Conservation (phyloP, 176 grass and related monocot species). For the Calamus simplicifolius region DNA sequence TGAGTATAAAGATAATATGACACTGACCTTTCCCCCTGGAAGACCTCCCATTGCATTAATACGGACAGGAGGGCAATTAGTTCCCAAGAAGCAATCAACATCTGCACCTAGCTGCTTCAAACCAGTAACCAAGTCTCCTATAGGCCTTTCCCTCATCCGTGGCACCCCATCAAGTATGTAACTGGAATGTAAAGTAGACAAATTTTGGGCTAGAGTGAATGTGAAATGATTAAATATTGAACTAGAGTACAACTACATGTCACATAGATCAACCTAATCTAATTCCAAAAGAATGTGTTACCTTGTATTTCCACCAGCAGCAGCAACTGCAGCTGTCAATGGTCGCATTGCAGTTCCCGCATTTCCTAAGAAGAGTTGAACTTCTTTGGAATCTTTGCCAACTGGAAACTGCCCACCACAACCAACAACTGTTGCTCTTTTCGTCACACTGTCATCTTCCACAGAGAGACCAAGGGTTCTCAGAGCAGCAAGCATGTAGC, state of each 20-base stretch:
- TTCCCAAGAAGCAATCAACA: constrained; percentile 93
- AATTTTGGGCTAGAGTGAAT: too few relatives aligned
- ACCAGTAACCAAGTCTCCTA: constrained; percentile 78
- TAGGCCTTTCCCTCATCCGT: constrained; percentile 96
- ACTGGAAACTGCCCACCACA: constrained; percentile 67
- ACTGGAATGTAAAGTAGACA: constrained; percentile 25
- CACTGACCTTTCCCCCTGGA: constrained; percentile 92
- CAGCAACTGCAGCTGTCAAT: constrained; percentile 79
- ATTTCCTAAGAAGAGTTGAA: constrained; percentile 90
- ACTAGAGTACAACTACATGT: not conserved
- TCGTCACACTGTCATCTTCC: constrained; percentile 65
- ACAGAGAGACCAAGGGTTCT: constrained; percentile 79
- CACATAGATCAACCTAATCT: too few relatives aligned
- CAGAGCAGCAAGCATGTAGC: constrained; percentile 96
- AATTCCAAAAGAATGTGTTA: constrained; percentile 7
- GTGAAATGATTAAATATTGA: not conserved
- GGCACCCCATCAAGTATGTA: constrained; percentile 97
- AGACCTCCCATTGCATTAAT: constrained; percentile 78
- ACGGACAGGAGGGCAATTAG: constrained; percentile 84
- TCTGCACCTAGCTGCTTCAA: constrained; percentile 89
- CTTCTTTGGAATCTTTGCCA: constrained; percentile 43
- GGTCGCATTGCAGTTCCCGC: constrained; percentile 97
- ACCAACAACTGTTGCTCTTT: constrained; percentile 69
- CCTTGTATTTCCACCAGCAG: constrained; percentile 94
- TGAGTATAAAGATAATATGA: not conserved